Percentiles rank a stretch among this genome's conserved stretches.
These are phyloP conservation scores for Backusella liffmaniae DNA, from an alignment of 192 early-diverging fungal species.

Conservation along the genomic window DNA sequence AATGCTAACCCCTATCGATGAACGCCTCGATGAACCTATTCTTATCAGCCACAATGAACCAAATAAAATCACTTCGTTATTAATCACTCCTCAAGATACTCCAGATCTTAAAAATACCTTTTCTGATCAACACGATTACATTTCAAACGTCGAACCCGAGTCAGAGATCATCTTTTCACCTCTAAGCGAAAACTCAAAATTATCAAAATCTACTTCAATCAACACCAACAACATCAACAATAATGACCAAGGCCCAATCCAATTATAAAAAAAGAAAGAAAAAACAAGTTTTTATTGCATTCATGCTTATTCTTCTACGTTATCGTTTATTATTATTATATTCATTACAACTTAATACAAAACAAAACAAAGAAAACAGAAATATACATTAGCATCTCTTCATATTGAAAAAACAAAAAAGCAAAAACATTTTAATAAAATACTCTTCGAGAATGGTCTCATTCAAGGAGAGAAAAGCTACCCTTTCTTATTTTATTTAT, in stretches of 20 bases:
- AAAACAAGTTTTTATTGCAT: neutral
- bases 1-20: neutral
- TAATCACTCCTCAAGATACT: conserved; percentile 1
- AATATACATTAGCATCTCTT: neutral
- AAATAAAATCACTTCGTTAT: neutral
- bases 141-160: neutral
- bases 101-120: neutral
- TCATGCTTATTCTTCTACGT: neutral
- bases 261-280: neutral
- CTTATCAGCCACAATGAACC: neutral
- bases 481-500: neutral
- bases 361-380: neutral
- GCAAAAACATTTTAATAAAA: neutral
- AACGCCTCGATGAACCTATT: neutral
- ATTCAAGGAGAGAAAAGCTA: neutral
- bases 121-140: neutral
- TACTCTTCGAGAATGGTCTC: neutral
- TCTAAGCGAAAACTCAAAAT: neutral
- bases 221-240: neutral
- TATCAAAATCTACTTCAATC: neutral
- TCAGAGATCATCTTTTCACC: neutral
- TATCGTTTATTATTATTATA: neutral
- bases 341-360: neutral
- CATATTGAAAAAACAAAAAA: too few species aligned
- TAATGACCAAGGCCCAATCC: neutral